Evolutionary conservation across 2,329 filamentous ascomycete species (phyloP).

Genomic region (Helicocarpus griseus): DNA sequence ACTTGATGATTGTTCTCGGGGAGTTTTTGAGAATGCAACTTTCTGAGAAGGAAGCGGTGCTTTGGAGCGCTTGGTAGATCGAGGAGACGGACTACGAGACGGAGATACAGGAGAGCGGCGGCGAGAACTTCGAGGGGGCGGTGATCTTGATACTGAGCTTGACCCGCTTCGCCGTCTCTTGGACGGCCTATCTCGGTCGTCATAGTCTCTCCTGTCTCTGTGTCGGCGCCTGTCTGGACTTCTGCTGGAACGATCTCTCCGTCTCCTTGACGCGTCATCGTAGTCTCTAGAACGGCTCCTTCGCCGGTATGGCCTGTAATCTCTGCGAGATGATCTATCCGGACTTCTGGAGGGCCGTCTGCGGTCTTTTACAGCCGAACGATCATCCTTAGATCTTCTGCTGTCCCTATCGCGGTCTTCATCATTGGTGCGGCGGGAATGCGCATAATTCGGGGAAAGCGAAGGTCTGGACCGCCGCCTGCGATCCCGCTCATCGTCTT

Average conservation of each 20-base stretch:
- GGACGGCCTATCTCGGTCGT: slow-evolving; percentile 11
- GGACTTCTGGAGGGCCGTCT: slow-evolving; percentile 8
- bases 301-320: slow-evolving; percentile 6
- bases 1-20: slow-evolving; percentile 18
- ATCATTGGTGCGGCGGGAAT: slow-evolving; percentile 15
- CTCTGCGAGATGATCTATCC: slow-evolving; percentile 4
- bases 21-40: slow-evolving; percentile 31
- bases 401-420: slow-evolving; percentile 13
- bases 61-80: slow-evolving; percentile 23
- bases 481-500: slow-evolving; percentile 15
- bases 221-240: slow-evolving; percentile 20
- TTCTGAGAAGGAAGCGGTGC: slow-evolving; percentile 38
- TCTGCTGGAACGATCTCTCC: slow-evolving; percentile 19
- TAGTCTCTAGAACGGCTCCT: slow-evolving; percentile 8
- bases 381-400: slow-evolving; percentile 4
- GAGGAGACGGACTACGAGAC: slow-evolving; percentile 17
- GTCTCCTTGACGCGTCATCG: slow-evolving; percentile 13
- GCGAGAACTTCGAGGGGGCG: slow-evolving; percentile 5
- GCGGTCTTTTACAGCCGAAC: slow-evolving; percentile 2
- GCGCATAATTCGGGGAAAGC: slow-evolving; percentile 15
- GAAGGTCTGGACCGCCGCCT: slow-evolving; percentile 16
- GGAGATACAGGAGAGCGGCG: slow-evolving; percentile 20
- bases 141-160: slow-evolving; percentile 10
- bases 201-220: slow-evolving; percentile 15
- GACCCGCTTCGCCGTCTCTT: slow-evolving; percentile 17